Conservation (phyloP, 305 asterid species). For the Fraxinus albicans region DNA sequence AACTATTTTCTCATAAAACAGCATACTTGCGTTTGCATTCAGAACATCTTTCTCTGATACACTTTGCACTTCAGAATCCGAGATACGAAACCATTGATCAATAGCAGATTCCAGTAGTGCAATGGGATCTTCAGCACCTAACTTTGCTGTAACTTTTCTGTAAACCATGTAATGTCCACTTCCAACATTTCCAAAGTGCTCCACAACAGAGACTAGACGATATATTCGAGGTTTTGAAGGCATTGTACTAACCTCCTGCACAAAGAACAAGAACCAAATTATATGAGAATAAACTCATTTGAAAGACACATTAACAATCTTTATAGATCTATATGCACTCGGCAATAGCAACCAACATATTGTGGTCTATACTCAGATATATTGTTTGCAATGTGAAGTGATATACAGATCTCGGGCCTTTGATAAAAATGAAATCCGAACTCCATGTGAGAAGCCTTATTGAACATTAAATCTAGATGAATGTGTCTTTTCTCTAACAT, state of each 20-base stretch:
- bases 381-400: background rate
- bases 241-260: slow-evolving; percentile 33
- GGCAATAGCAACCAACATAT: background rate
- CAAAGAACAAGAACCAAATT: background rate
- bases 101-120: slow-evolving; percentile 48
- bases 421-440: background rate
- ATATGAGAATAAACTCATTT: slow-evolving; percentile 3
- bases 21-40: slow-evolving; percentile 73
- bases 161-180: slow-evolving; percentile 86
- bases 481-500: background rate
- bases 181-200: slow-evolving; percentile 74
- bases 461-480: background rate
- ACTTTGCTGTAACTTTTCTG: slow-evolving; percentile 55
- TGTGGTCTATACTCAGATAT: background rate
- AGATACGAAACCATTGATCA: slow-evolving; percentile 78
- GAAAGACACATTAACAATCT: background rate
- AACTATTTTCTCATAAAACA: slow-evolving; percentile 69
- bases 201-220: slow-evolving; percentile 72
- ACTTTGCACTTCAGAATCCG: slow-evolving; percentile 64
- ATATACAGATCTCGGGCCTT: background rate
- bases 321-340: background rate
- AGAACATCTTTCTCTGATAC: slow-evolving; percentile 74
- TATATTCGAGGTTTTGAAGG: slow-evolving; percentile 36
- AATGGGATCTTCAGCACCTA: slow-evolving; percentile 48
- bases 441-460: background rate